These are phyloP conservation scores for Oryza australiensis DNA, from an alignment of 176 grass and related monocot species.

Conservation along the genomic window DNA sequence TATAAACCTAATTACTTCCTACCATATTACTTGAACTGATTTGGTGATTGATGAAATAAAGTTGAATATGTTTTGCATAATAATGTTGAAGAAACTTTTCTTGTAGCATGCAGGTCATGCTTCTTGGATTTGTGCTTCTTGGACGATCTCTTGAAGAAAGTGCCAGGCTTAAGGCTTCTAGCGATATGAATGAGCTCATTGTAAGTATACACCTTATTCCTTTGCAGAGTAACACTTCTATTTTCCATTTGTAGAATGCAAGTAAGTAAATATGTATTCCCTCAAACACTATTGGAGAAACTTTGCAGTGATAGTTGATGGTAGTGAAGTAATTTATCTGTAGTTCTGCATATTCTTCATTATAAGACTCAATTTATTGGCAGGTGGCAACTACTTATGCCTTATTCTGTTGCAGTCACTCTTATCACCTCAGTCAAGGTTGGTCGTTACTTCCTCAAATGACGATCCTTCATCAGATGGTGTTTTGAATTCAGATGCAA, in stretches of 20 bases:
- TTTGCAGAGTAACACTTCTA: not conserved
- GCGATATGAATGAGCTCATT: slow-evolving; percentile 95
- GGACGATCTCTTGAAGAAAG: slow-evolving; percentile 98
- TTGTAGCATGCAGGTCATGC: slow-evolving; percentile 99
- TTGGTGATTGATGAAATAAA: slow-evolving; percentile 18
- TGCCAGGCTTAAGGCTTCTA: slow-evolving; percentile 92
- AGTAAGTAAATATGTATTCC: slow-evolving; percentile 2
- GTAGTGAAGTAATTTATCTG: not conserved
- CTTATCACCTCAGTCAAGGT: slow-evolving; percentile 79
- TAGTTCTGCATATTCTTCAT: not conserved
- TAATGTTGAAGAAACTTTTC: slow-evolving; percentile 53
- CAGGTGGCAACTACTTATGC: slow-evolving; percentile 27
- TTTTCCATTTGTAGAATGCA: slow-evolving; percentile 20
- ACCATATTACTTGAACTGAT: not conserved
- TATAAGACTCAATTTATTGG: slow-evolving; percentile 7
- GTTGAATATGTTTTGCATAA: not conserved
- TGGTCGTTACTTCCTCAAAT: slow-evolving; percentile 71
- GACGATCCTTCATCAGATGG: slow-evolving; percentile 54
- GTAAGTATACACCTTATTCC: slow-evolving; percentile 51
- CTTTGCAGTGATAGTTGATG: not conserved
- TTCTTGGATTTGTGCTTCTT: slow-evolving; percentile 99
- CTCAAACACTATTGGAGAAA: not conserved
- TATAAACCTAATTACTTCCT: not conserved
- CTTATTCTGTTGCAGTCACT: slow-evolving; percentile 72
- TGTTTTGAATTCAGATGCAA: slow-evolving; percentile 70